Evolutionary conservation across 805 yeast species (phyloP), one percentile per base, ranked within the genome.

Genomic region (Saccharomycodes ludwigii): DNA sequence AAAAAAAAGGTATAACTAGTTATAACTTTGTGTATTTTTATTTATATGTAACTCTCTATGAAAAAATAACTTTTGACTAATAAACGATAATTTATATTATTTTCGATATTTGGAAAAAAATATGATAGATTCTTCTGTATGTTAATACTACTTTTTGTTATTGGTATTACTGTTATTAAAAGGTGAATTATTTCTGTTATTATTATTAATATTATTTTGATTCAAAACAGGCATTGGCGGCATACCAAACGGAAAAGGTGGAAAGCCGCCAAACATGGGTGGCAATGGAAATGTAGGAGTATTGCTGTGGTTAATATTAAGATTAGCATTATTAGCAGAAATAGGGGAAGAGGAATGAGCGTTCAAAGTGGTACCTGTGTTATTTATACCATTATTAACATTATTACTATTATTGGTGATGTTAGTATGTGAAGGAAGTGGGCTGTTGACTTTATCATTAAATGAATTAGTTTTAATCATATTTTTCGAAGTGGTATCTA

Each of bases 171-270:
- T 27, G 36, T 18, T 30, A 39, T 33, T 25, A 34, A n/a, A n/a
- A n/a, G n/a, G n/a, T n/a, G n/a, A n/a, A n/a, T 27, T 30, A 30
- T 33, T 29, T 33, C 24, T 27, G 21, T 18, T 17, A 36, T 30
- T 27, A 24, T 11, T 31, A 11, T 21, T 33, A 15, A 26, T 18
- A 17, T 29, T 11, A 28, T 18, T 17, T 24, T 15, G 15, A 18
- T 50, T 59, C 58, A 58, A 55, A 29, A 48, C 48, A 8, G 58
- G 58, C 58, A 47, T 54, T 40, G 23, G 28, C 6, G 31, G 35
- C 58, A 53, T 50, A 29, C 56, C 56, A 26, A 54, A 54, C 12
- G 56, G 56, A 29, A 54, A 48, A 15, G 58, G 54, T 15, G 56
- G 44, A 24, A 52, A 51, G 9, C 56, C 56, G 12, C 57, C 56